Conservation (phyloP, 2,329 filamentous ascomycete species). For the Aspergillus quadricinctus region DNA sequence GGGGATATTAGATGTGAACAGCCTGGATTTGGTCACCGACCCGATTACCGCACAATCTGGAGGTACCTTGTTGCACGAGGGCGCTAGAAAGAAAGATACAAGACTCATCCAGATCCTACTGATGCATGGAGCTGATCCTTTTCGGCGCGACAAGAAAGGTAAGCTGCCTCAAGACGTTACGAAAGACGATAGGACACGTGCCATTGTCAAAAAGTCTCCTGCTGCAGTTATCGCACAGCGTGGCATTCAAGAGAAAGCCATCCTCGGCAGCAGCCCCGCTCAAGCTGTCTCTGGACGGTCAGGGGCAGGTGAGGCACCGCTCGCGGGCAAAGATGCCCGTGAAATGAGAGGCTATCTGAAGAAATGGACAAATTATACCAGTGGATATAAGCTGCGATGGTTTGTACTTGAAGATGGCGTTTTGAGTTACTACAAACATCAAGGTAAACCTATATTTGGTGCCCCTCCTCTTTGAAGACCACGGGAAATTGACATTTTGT, state of each 20-base stretch:
- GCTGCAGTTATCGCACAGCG: conserved; percentile 91
- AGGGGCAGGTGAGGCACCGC: conserved; percentile 45
- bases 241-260: conserved; percentile 94
- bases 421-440: conserved; percentile 97
- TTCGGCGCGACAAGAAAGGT: conserved; percentile 88
- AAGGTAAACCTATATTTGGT: conserved; percentile 46
- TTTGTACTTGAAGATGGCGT: conserved; percentile 98
- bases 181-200: conserved; percentile 83
- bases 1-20: conserved; percentile 87
- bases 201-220: conserved; percentile 89
- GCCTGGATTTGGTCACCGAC: conserved; percentile 80
- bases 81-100: conserved; percentile 79
- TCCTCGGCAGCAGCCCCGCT: conserved; percentile 68
- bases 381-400: conserved; percentile 94
- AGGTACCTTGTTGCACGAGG: conserved; percentile 91
- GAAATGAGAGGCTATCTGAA: conserved; percentile 99
- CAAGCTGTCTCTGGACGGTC: conserved; percentile 51
- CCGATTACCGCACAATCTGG: conserved; percentile 71
- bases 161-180: conserved; percentile 95
- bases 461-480: neutral
- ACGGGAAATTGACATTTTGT: conserved; percentile 1
- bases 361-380: conserved; percentile 99
- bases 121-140: conserved; percentile 92
- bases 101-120: conserved; percentile 85
- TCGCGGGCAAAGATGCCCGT: conserved; percentile 77